Conservation (phyloP, 352 stramenopile genomes). For the Pythium rhizo-oryzae region DNA sequence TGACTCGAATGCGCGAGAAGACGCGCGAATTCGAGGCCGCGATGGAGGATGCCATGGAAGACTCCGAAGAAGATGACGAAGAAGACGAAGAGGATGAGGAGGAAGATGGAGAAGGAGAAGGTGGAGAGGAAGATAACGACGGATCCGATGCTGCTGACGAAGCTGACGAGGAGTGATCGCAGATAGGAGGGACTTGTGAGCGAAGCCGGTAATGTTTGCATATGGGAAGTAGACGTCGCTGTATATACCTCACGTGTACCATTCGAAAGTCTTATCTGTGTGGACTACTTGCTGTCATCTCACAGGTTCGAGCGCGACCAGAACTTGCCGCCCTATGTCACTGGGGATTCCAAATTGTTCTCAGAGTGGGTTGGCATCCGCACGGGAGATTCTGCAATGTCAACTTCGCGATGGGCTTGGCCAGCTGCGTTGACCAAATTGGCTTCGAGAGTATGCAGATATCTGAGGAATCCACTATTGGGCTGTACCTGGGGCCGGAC, state of each 20-base stretch:
- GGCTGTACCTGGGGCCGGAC: conserved; percentile 62
- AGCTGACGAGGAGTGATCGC: conserved; percentile 33
- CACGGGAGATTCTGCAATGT: too few relatives aligned
- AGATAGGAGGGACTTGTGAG: background rate
- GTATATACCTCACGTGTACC: background rate
- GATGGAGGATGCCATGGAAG: conserved; percentile 57
- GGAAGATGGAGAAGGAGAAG: conserved; percentile 27
- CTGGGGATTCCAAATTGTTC: too few relatives aligned
- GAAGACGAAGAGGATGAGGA: conserved; percentile 30
- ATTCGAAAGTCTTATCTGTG: too few relatives aligned
- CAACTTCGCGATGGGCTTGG: background rate
- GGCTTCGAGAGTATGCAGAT: conserved; percentile 49
- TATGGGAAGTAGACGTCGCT: background rate
- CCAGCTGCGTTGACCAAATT: background rate
- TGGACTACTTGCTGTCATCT: too few relatives aligned
- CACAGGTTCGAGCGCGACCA: too few relatives aligned
- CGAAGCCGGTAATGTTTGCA: conserved; percentile 3
- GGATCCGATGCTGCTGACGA: conserved; percentile 17
- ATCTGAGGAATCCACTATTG: conserved; percentile 65
- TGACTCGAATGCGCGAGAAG: conserved; percentile 63
- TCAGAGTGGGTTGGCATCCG: too few relatives aligned
- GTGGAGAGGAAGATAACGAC: conserved; percentile 22
- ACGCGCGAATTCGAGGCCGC: conserved; percentile 58
- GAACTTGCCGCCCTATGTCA: too few relatives aligned
- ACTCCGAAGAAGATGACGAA: conserved; percentile 42